Evolutionary conservation across 495 filamentous ascomycete species (phyloP).

Genomic region (Bryoglossum gracile): DNA sequence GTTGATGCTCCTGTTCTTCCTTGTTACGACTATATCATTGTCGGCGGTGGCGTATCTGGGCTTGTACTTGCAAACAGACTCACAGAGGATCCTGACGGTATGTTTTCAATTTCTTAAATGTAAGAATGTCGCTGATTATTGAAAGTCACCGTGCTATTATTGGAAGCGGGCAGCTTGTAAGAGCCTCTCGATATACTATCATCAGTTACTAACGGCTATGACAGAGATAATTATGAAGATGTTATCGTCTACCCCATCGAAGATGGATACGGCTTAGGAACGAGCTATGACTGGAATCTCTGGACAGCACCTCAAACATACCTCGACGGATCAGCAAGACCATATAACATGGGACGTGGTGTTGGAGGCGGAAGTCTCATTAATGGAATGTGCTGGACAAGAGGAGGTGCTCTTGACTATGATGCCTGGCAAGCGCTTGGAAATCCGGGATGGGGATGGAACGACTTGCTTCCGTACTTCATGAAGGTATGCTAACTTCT

Average conservation of each 20-base stretch:
- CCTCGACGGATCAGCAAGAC: slow-evolving; percentile 32
- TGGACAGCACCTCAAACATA: slow-evolving; percentile 29
- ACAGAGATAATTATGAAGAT: slow-evolving; percentile 8
- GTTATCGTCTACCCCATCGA: slow-evolving; percentile 9
- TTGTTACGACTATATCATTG: slow-evolving; percentile 6
- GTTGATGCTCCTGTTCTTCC: slow-evolving; percentile 1
- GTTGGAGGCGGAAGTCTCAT: slow-evolving; percentile 41
- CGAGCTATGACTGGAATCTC: slow-evolving; percentile 28
- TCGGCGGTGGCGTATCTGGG: slow-evolving; percentile 32
- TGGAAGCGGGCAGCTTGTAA: slow-evolving; percentile 36
- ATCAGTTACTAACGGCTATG: not conserved
- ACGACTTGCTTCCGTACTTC: slow-evolving; percentile 51
- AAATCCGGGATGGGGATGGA: slow-evolving; percentile 53
- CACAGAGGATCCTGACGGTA: slow-evolving; percentile 22
- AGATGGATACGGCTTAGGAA: slow-evolving; percentile 11
- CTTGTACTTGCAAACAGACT: slow-evolving; percentile 34
- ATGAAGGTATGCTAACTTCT: slow-evolving; percentile 34
- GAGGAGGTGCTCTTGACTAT: slow-evolving; percentile 40
- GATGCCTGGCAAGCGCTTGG: slow-evolving; percentile 41
- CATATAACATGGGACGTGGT: slow-evolving; percentile 33
- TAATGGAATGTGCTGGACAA: slow-evolving; percentile 41
- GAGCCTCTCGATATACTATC: not conserved
- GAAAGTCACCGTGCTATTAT: slow-evolving; percentile 35
- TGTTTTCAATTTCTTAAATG: not conserved
- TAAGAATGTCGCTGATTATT: not conserved